Evolutionary conservation across 208 protist genomes (phyloP), one percentile per base, ranked within the genome.

Genomic region (Tritrichomonas foetus): DNA sequence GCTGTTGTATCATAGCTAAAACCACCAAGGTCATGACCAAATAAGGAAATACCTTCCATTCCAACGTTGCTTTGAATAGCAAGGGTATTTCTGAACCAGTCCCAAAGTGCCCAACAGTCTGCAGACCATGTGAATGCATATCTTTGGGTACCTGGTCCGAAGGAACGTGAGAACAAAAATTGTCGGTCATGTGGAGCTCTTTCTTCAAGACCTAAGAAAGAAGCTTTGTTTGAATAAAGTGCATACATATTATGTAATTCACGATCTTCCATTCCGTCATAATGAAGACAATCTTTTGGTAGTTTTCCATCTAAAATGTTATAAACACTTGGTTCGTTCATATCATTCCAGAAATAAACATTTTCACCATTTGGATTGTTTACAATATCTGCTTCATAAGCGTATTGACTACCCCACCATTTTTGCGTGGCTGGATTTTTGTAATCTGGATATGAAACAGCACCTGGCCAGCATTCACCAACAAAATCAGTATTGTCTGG

Each of bases 301-400:
- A 99, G 99, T 8, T 98, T 98, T n/a, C n/a, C 78, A 39, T 89
- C 78, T 30, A 47, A n/a, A 0, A 50, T 50, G 8, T 44, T 20
- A 95, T 99, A 99, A 16, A 99, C 98, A 0, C 97, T 98, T 22
- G 98, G 98, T 94, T 97, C 97, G 95, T 99, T 99, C 99, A 99
- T 99, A 96, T 99, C 98, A 89, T 99, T 99, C 99, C 99, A 99
- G 25, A 97, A 98, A 96, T 99, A 98, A 44, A 99, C 95, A 94
- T 95, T 94, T 0, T 97, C 98, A 13, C 97, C 97, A 27, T 96
- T 97, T 16, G 96, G 22, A 66, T 95, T 94, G n/a, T n/a, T n/a
- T n/a, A n/a, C n/a, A n/a, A n/a, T n/a, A n/a, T n/a, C n/a, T 92
- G 36, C 14, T 36, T 93, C 61, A 75, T 94, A 95, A 0, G 47